Evolutionary conservation across 768 basidiomycete genomes (phyloP).

Genomic region (Pulveroboletus frians): DNA sequence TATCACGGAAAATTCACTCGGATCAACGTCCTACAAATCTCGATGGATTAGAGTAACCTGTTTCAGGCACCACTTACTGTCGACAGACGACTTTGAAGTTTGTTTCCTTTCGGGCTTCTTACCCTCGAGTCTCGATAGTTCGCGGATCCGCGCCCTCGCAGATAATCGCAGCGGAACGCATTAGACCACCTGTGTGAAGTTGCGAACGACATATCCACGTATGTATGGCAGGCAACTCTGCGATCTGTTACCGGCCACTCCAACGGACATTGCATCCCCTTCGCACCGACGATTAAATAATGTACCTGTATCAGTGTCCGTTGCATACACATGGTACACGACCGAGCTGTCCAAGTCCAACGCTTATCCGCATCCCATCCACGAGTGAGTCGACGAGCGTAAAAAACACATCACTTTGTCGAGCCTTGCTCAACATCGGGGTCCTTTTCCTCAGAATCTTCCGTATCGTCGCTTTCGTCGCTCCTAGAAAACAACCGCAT

Average conservation of each 20-base stretch:
- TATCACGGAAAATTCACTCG: background rate
- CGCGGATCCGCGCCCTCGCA: background rate
- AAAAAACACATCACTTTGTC: background rate
- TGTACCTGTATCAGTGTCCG: background rate
- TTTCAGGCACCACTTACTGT: too few relatives aligned
- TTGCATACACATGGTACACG: background rate
- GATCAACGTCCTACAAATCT: too few relatives aligned
- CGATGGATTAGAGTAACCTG: background rate
- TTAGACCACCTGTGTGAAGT: background rate
- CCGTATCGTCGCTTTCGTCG: background rate
- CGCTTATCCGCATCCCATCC: background rate
- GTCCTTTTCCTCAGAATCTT: background rate
- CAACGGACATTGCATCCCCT: background rate
- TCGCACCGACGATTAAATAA: background rate
- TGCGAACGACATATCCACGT: background rate
- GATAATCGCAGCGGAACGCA: too few relatives aligned
- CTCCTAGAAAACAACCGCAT: too few relatives aligned
- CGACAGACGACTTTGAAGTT: background rate
- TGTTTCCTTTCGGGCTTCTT: background rate
- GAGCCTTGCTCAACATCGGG: slow-evolving; percentile 3
- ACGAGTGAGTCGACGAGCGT: background rate
- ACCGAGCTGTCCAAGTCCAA: background rate
- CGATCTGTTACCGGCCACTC: background rate
- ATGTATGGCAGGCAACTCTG: background rate
- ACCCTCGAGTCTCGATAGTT: background rate